Evolutionary conservation across 208 protist species (phyloP), one percentile per base, ranked within the genome.

Genomic region (Crithidia expoeki): DNA sequence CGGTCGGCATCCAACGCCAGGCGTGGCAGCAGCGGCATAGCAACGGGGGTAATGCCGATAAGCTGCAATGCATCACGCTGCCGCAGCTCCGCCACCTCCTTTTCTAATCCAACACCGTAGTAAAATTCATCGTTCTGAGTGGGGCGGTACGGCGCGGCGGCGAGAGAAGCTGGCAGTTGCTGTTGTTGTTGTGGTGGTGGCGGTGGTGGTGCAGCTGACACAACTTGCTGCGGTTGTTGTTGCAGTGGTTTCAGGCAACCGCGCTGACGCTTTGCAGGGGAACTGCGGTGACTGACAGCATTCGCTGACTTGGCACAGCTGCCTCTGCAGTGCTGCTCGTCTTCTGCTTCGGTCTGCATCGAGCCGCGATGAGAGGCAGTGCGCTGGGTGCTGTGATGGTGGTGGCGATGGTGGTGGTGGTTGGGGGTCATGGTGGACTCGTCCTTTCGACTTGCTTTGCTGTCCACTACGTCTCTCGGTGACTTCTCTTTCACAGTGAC

Each of bases 41-140:
- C 11, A 33, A 76, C 67, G 16, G 62, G 17, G 5, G 71, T 76
- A 55, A 76, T 76, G 25, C 71, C 71, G n/a, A 76, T 65, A 14
- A 47, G 62, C 34, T 36, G 57, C 21, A 47, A 30, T 4, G 40
- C 21, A 21, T 33, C 28, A 11, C 16, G 10, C 28, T 23, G 23
- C 44, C 27, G 0, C 10, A 76, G 55, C 46, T 61, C 21, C 28
- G 47, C 63, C 27, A 60, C 71, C 40, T 69, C 71, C 27, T 42
- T 49, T 9, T 14, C 52, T 34, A 76, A 46, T 23, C 46, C 49
- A 4, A 49, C 62, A 0, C 46, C 63, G 30, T 36, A 59, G 56
- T 76, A 76, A 52, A 46, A 76, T 38, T 76, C 62, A 19, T 76
- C 71, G 47, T 66, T 76, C 49, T 71, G 69, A 6, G 61, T 57